Base-by-base conservation (phyloP, 129 eudicot species). In the Sambucus nigra region DNA sequence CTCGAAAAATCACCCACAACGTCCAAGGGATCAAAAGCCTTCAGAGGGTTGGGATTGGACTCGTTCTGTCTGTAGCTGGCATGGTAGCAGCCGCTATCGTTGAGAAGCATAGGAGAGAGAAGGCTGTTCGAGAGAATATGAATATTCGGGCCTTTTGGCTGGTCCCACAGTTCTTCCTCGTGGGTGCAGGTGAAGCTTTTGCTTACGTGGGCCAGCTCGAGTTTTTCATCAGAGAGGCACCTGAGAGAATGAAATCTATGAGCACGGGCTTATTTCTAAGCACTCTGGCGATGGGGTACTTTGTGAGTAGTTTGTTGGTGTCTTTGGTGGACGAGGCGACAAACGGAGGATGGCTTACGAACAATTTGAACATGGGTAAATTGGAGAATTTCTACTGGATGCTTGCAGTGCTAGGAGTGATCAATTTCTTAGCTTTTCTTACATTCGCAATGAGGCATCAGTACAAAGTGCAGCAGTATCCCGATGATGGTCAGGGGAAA, bases 141-240 rank as follows among this genome's bases (percentile, higher is more conserved):
- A 61, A 57, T 5, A 76, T 91, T 16, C 67, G 79, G 0, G 99
- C 99, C 8, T 86, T 91, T 41, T 91, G 99, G 99, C 69, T 91
- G 5, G 91, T 91, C 40, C 95, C 94, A 24, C 99, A 91, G 69
- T 86, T 78, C 35, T 91, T 86, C 68, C 68, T 86, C 4, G 94
- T 91, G 0, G 99, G 99, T 25, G 99, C 99, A 1, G 99, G 99
- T 32, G 95, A 91, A 64, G 95, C 94, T 15, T 91, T 91, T 64
- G 98, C 94, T 3, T 91, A 91, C 23, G 98, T 91, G 8, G 98
- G 98, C 7, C 98, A 91, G 64, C 89, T 91, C 8, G 98, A 91
- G 59, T 91, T 85, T 70, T 91, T 91, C 73, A 91, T 91, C 11
- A 65, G 98, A 56, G 98, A 91, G 66, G 95, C 98, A 53, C 98